Conservation (phyloP, 495 filamentous ascomycete species). For the Beverwykella pulmonaria region DNA sequence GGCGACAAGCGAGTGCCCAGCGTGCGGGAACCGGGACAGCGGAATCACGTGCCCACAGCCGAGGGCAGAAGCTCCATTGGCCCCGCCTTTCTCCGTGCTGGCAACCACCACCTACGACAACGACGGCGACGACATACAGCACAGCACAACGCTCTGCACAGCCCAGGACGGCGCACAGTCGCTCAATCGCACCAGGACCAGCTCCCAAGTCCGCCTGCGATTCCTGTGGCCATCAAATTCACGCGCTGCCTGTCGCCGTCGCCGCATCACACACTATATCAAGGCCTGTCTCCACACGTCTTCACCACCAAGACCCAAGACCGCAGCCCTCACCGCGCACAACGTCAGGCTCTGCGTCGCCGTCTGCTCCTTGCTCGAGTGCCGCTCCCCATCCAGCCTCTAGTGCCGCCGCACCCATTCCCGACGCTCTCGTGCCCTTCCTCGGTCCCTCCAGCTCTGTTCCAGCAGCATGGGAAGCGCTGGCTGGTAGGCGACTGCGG, state of each 20-base stretch:
- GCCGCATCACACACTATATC: not conserved
- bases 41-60: too few species aligned
- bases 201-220: not conserved
- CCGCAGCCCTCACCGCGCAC: slow-evolving; percentile 14
- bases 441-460: slow-evolving; percentile 14
- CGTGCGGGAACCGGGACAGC: too few species aligned
- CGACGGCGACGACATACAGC: too few species aligned
- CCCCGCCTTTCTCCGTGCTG: too few species aligned
- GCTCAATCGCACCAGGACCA: too few species aligned
- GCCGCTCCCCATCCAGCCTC: not conserved
- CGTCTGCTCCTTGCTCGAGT: not conserved
- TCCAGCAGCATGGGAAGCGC: slow-evolving; percentile 38
- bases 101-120: too few species aligned
- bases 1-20: too few species aligned
- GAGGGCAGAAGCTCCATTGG: too few species aligned
- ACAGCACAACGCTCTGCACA: not conserved
- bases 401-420: not conserved
- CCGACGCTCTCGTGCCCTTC: slow-evolving; percentile 10
- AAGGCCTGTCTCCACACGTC: not conserved
- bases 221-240: slow-evolving; percentile 13
- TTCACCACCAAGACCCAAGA: not conserved
- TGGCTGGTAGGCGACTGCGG: slow-evolving; percentile 13
- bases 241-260: not conserved
- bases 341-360: slow-evolving; percentile 8
- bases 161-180: not conserved